Percentiles rank a stretch among this genome's conserved stretches.
Conservation (phyloP, 2,329 filamentous ascomycete species). For the Neopestalotiopsis sp. region DNA sequence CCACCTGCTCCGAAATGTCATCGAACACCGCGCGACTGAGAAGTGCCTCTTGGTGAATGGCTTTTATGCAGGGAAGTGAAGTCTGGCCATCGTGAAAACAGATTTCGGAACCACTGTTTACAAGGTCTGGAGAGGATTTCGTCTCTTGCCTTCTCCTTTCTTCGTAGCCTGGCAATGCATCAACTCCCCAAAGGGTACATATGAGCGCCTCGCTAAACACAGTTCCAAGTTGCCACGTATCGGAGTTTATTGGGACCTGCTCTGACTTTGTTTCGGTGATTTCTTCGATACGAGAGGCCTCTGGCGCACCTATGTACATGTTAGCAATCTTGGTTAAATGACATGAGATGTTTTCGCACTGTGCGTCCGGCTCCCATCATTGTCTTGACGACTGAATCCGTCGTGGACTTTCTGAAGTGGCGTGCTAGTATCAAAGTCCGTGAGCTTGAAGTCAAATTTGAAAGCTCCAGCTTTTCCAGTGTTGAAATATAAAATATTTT, state of each 20-base stretch:
- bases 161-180: not conserved
- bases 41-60: not conserved
- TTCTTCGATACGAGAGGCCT: not conserved
- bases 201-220: not conserved
- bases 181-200: not conserved
- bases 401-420: not conserved
- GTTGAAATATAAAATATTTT: not conserved
- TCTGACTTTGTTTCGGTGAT: not conserved
- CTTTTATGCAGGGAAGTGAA: not conserved
- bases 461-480: too few relatives aligned
- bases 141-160: not conserved
- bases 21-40: not conserved
- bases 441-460: not conserved
- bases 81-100: not conserved
- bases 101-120: not conserved
- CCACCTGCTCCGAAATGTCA: too few relatives aligned
- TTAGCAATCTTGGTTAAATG: too few relatives aligned
- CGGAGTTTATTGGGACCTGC: not conserved
- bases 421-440: not conserved
- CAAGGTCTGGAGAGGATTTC: not conserved
- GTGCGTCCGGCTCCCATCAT: not conserved
- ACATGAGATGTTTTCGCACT: too few relatives aligned
- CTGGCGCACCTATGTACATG: not conserved
- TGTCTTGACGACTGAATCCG: not conserved
- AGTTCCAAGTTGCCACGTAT: not conserved